Conservation (phyloP, 768 basidiomycete species). For the Tylopilus vinaceipallidus region DNA sequence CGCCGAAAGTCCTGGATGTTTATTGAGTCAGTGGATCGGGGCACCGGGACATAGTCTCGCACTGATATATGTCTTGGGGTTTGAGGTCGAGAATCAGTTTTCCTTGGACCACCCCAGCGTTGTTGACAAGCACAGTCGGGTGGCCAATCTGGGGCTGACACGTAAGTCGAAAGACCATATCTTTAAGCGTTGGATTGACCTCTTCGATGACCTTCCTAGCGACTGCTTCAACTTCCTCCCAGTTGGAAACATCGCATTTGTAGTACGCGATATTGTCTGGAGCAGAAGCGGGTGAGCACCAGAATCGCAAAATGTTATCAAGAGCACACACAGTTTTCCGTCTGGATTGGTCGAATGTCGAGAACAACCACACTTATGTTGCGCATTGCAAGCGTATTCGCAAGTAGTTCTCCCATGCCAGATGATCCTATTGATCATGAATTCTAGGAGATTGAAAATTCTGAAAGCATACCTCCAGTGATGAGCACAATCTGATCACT, state of each 20-base stretch:
- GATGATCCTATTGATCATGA: constrained; percentile 61
- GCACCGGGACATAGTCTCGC: constrained; percentile 50
- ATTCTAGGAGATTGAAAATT: background rate
- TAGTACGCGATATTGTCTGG: constrained; percentile 81
- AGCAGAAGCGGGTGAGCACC: constrained; percentile 4
- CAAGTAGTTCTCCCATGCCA: constrained; percentile 85
- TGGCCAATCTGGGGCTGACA: constrained; percentile 62
- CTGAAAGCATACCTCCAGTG: constrained; percentile 71
- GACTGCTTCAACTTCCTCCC: constrained; percentile 77
- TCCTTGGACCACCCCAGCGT: constrained; percentile 92
- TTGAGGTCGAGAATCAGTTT: constrained; percentile 79
- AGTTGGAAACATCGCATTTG: constrained; percentile 89
- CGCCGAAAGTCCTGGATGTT: constrained; percentile 72
- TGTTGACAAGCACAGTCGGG: constrained; percentile 90
- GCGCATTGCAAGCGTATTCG: constrained; percentile 80
- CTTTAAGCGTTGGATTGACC: constrained; percentile 38
- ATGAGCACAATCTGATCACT: constrained; percentile 85
- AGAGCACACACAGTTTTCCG: constrained; percentile 63
- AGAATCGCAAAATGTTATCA: background rate
- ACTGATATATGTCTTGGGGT: constrained; percentile 82
- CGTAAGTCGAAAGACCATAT: background rate
- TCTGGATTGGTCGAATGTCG: constrained; percentile 74
- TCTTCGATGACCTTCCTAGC: constrained; percentile 76
- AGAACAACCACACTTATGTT: constrained; percentile 84
- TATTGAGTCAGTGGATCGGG: background rate